A percentile compares a stretch with the other conserved stretches of the same genome.
These are phyloP conservation scores for Cercospora sesami DNA, from an alignment of 2,329 filamentous ascomycete species.

Conservation along the genomic window DNA sequence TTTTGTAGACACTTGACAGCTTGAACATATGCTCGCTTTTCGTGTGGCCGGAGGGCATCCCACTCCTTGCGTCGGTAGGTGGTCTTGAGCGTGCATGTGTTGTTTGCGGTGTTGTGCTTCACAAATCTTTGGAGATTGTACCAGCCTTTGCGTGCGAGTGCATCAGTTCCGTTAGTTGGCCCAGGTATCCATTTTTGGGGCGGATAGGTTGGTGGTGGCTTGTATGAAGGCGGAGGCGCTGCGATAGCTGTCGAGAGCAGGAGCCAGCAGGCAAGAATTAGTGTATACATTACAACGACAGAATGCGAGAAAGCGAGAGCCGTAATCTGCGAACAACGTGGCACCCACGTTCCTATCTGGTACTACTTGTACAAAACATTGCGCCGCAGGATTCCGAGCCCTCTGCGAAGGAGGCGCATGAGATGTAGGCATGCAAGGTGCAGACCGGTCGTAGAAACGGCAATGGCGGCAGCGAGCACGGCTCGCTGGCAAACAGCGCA, in stretches of 20 bases:
- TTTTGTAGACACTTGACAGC: conserved; percentile 37
- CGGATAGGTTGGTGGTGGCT: neutral
- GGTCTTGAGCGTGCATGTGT: conserved; percentile 35
- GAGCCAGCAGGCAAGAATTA: neutral
- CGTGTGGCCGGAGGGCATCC: conserved; percentile 30
- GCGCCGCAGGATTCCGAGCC: neutral
- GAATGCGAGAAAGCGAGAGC: neutral
- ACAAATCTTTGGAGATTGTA: neutral
- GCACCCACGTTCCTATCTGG: neutral
- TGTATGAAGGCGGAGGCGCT: neutral
- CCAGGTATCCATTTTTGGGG: neutral
- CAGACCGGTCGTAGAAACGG: neutral
- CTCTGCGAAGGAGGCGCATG: neutral
- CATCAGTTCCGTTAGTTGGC: neutral
- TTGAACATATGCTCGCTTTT: conserved; percentile 37
- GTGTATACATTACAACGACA: neutral
- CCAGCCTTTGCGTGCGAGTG: neutral
- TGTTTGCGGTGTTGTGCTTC: neutral
- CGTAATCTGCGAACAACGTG: neutral
- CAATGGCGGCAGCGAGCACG: neutral
- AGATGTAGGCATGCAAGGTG: neutral
- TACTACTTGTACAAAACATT: neutral
- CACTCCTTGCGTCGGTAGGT: conserved; percentile 47
- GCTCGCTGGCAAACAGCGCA: neutral
- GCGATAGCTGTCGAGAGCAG: neutral